These are phyloP conservation scores for Delphinella strobiligena DNA, from an alignment of 2,329 filamentous ascomycete species.

Conservation along the genomic window DNA sequence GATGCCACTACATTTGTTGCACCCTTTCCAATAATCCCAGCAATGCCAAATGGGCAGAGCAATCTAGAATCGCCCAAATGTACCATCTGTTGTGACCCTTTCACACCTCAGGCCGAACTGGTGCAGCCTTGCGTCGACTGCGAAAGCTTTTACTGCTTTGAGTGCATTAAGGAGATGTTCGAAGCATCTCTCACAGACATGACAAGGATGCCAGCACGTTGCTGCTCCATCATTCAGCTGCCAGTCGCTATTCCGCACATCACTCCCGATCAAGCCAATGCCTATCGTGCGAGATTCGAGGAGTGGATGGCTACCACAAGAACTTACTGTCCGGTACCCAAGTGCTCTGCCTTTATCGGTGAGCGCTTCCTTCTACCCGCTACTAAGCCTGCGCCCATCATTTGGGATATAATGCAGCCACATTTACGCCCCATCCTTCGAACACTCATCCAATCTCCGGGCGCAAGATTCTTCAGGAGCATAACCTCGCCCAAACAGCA, in stretches of 20 bases:
- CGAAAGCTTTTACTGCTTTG: conserved; percentile 19
- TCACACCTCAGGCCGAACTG: conserved; percentile 6
- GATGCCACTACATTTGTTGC: too few relatives aligned
- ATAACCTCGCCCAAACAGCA: not conserved
- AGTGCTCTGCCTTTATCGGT: conserved; percentile 38
- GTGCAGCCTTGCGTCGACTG: conserved; percentile 23
- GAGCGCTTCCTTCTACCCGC: conserved; percentile 17
- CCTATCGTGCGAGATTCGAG: conserved; percentile 34
- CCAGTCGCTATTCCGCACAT: conserved; percentile 26
- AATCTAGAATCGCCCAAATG: too few relatives aligned
- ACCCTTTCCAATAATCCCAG: too few relatives aligned
- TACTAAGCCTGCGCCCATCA: not conserved
- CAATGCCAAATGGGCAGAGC: too few relatives aligned
- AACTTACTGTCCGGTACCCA: conserved; percentile 36
- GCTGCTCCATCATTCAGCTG: conserved; percentile 33
- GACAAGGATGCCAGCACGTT: conserved; percentile 33
- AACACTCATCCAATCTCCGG: not conserved
- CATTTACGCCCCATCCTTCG: conserved; percentile 3
- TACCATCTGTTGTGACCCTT: conserved; percentile 17
- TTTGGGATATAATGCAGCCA: conserved; percentile 7
- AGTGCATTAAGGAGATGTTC: conserved; percentile 31
- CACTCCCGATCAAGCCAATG: conserved; percentile 21
- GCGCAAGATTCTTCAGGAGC: not conserved
- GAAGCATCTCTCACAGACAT: conserved; percentile 26
- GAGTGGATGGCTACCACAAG: conserved; percentile 35